Percentiles rank a stretch among this genome's conserved stretches.
These are phyloP conservation scores for Clausena lansium DNA, from an alignment of 345 rosid genomes.

Conservation along the genomic window DNA sequence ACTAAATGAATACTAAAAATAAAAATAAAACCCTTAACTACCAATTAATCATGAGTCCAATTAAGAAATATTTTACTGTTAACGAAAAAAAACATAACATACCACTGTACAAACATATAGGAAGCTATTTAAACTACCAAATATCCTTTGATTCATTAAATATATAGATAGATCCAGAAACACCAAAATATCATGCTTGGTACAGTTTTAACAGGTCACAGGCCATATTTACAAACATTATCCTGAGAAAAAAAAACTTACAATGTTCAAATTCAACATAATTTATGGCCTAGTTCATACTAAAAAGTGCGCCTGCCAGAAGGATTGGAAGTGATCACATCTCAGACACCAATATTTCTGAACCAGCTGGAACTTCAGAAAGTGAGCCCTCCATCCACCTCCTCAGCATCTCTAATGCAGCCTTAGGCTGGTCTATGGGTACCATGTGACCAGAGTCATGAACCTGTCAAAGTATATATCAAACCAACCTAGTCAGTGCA, in stretches of 20 bases:
- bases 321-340: constrained; percentile 39
- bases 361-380: constrained; percentile 14
- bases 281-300: not conserved
- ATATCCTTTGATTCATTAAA: no score
- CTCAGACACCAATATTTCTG: constrained; percentile 55
- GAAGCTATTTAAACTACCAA: no score
- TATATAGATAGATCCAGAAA: no score
- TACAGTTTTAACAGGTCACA: no score
- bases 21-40: no score
- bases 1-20: no score
- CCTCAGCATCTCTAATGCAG: constrained; percentile 79
- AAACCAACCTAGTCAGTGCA: constrained; percentile 15
- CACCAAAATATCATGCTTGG: no score
- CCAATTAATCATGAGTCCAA: no score
- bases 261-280: not conserved
- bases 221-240: not conserved
- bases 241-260: not conserved
- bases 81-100: no score
- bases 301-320: not conserved
- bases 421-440: constrained; percentile 98
- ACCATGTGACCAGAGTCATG: constrained; percentile 98
- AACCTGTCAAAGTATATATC: constrained; percentile 45
- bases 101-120: no score
- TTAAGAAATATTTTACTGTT: no score
- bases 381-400: constrained; percentile 72